Percentiles rank a stretch among this genome's conserved stretches.
Evolutionary conservation across 768 basidiomycete genomes (phyloP).

Genomic region (Paxillus ammoniavirescens): DNA sequence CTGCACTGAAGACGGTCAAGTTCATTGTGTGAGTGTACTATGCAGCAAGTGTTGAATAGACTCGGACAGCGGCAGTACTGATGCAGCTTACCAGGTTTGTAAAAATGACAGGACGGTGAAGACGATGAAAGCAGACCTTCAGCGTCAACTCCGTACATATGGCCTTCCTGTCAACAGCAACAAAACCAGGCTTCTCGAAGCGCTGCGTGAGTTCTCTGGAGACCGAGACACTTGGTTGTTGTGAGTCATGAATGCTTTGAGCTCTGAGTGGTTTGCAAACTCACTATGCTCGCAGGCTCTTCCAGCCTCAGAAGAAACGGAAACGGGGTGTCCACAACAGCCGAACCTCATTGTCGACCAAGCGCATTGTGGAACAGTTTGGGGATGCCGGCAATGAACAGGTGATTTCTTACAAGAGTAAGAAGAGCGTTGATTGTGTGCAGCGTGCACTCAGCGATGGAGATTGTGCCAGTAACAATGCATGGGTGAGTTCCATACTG

Average conservation of each 20-base stretch:
- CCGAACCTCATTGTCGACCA: background rate
- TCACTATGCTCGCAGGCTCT: background rate
- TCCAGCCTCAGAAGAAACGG: background rate
- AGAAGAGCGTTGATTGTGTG: background rate
- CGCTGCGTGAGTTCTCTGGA: slow-evolving; percentile 11
- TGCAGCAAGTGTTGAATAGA: background rate
- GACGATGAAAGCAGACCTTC: background rate
- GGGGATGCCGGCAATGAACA: background rate
- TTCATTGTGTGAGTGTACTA: background rate
- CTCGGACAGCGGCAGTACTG: no score
- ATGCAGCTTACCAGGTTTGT: background rate
- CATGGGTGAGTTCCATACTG: background rate
- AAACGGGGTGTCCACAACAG: background rate
- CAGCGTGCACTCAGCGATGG: background rate
- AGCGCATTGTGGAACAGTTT: background rate
- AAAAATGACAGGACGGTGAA: background rate
- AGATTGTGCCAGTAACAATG: background rate
- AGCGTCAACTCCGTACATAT: slow-evolving; percentile 3
- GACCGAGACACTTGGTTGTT: slow-evolving; percentile 11
- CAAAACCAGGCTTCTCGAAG: slow-evolving; percentile 1
- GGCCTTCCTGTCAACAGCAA: slow-evolving; percentile 7
- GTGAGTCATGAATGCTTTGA: slow-evolving; percentile 4
- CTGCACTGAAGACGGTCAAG: background rate
- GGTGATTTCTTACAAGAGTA: slow-evolving; percentile 1
- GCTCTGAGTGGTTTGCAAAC: background rate